Base-by-base conservation (phyloP, 2,329 filamentous ascomycete species). In the Celoporthe dispersa region DNA sequence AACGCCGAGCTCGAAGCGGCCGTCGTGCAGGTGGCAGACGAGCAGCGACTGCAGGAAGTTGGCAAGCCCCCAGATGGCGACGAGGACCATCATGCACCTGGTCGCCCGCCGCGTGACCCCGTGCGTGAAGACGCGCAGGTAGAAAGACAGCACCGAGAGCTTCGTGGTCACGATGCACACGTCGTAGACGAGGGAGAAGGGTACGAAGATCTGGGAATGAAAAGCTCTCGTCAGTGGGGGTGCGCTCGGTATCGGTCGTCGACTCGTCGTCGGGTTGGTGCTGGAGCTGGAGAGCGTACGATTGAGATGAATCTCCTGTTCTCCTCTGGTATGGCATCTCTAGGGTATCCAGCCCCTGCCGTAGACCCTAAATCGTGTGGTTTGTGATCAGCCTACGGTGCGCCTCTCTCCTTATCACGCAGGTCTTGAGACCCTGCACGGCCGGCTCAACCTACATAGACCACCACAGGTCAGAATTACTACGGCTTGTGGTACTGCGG, bases 81-180 rank as follows among this genome's bases (percentile, higher is more conserved):
- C 71, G 25, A 79, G 71, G 9, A 33, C 73, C 22, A 79, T 71
- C n/a, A 72, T 72, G 22, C 75, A 68, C 63, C 76, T 77, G 35
- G 78, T 77, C 3, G 77, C 73, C 12, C 78, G 63, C 7, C 79
- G 76, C 72, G 81, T 71, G 16, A 70, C 64, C 3, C 73, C 67
- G 64, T 78, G 78, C n/a, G 77, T 77, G 63, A 82, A 81, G 8
- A 84, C 76, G n/a, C 81, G 79, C n/a, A 80, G 76, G 70, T 83
- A 84, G 73, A 84, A 83, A 53, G 78, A 75, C 55, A 83, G 69
- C 41, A 84, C 80, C 63, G 79, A 81, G 41, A 82, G 74, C 68
- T 84, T 84, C 68, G 80, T 77, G 33, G 79, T 80, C 65, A 77
- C 73, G 62, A 81, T 77, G 16, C 76, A 76, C 19, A 77, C 72